Percentiles rank a stretch among this genome's conserved stretches.
These are phyloP conservation scores for Diplodia intermedia DNA, from an alignment of 2,329 filamentous ascomycete species.

Conservation along the genomic window DNA sequence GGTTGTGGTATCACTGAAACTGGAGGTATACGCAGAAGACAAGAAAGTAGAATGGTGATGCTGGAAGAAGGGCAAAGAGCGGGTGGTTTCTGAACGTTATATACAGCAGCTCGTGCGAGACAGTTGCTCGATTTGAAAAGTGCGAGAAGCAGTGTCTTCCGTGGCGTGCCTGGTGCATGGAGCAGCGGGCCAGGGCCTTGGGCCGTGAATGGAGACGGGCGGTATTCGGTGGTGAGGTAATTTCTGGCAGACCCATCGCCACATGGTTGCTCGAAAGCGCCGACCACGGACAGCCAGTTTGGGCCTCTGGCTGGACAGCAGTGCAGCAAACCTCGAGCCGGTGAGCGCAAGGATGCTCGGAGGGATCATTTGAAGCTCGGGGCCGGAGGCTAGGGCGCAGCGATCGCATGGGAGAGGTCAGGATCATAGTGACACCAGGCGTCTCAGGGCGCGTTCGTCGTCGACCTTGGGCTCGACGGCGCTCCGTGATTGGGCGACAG, in stretches of 20 bases:
- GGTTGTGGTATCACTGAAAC: conserved; percentile 16
- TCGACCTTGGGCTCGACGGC: neutral
- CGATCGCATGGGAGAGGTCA: neutral
- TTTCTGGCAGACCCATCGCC: conserved; percentile 9
- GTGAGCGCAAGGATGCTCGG: neutral
- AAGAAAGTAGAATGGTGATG: neutral
- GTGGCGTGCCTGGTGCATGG: conserved; percentile 21
- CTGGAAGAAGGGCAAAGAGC: neutral
- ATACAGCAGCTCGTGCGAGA: conserved; percentile 13
- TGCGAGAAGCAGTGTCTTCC: neutral
- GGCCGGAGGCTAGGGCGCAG: neutral
- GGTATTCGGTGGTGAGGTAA: conserved; percentile 13
- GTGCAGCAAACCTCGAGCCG: neutral
- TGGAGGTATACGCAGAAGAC: neutral
- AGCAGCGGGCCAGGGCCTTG: conserved; percentile 1
- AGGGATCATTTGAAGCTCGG: conserved; percentile 12
- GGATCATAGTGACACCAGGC: neutral
- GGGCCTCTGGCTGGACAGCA: neutral
- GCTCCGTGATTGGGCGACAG: conserved; percentile 1
- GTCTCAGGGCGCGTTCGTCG: neutral
- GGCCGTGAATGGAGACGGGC: neutral
- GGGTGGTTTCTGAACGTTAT: neutral
- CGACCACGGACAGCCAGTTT: neutral
- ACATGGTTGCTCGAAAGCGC: neutral
- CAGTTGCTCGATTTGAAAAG: neutral